Base-by-base conservation (phyloP, 441 rosid genomes). In the Lepidium campestre region DNA sequence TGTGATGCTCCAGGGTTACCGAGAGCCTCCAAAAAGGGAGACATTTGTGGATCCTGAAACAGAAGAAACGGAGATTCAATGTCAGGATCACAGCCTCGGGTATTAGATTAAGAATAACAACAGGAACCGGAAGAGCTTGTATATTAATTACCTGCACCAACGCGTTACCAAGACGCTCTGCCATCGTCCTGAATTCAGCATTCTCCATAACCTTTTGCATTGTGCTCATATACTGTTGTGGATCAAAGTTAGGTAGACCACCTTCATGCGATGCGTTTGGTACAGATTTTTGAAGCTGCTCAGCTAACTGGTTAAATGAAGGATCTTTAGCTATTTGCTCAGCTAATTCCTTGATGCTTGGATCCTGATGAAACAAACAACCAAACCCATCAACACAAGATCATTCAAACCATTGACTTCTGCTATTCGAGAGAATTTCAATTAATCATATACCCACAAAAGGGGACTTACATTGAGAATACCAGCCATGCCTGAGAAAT, bases 161-260 rank as follows among this genome's bases (percentile, higher is more conserved):
- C 6, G 97, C 91, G 80, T 46, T 82, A 54, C 98, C 99, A 59
- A 94, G 98, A 19, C 82, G 90, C 75, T 94, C 97, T 4, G 99
- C 98, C 98, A 94, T 94, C 14, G 85, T 81, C 85, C 86, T 84
- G 65, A 94, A 91, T 19, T 89, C 92, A 52, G 91, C 91, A 75
- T 94, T 94, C 74, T 85, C 84, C 98, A 94, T 91, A 74, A 94
- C 96, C 76, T 94, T 97, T 53, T 85, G 84, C 96, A 94, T 87
- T 20, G 99, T 94, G 23, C 79, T 53, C 73, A 82, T 76, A 72
- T 94, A 94, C 71, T 91, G 94, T 58, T 88, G 80, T 17, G 89
- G 57, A 48, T 94, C 96, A 65, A 94, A 88, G 69, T 85, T 83
- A 14, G 98, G 99, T 22, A 80, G 31, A 50, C 74, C 60, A 0